These are phyloP conservation scores for Amanita thiersii DNA, from an alignment of 768 basidiomycete species.

Conservation along the genomic window DNA sequence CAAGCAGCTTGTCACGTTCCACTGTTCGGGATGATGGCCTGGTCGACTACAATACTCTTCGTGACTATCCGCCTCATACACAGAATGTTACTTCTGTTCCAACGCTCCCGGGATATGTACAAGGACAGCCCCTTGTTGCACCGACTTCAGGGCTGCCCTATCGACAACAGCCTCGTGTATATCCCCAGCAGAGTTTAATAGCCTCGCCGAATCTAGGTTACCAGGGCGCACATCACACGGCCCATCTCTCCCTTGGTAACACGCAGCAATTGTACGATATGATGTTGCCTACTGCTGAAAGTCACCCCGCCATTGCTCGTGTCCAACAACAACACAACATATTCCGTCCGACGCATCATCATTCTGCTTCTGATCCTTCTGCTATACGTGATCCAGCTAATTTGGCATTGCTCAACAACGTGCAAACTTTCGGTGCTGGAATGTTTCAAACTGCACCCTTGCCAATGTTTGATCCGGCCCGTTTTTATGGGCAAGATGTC, in stretches of 20 bases:
- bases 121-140: slow-evolving; percentile 43
- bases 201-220: slow-evolving; percentile 51
- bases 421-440: slow-evolving; percentile 60
- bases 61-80: slow-evolving; percentile 41
- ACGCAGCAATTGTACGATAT: slow-evolving; percentile 77
- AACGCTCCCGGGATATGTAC: slow-evolving; percentile 35
- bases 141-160: slow-evolving; percentile 37
- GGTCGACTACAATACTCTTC: slow-evolving; percentile 55
- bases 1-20: slow-evolving; percentile 15
- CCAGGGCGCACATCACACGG: slow-evolving; percentile 43
- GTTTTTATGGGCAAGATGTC: too few species aligned
- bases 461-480: too few species aligned
- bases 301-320: slow-evolving; percentile 60
- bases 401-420: slow-evolving; percentile 51
- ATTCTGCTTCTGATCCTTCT: slow-evolving; percentile 78
- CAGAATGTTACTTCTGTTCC: slow-evolving; percentile 26
- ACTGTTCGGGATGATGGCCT: slow-evolving; percentile 37
- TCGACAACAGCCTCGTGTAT: slow-evolving; percentile 54
- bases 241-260: slow-evolving; percentile 64
- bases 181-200: slow-evolving; percentile 44
- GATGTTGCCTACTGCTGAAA: slow-evolving; percentile 57
- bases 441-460: slow-evolving; percentile 32
- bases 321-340: slow-evolving; percentile 74
- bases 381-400: slow-evolving; percentile 63
- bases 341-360: slow-evolving; percentile 71